Evolutionary conservation across 306 rosid species (phyloP).

Genomic region (Malus sylvestris): DNA sequence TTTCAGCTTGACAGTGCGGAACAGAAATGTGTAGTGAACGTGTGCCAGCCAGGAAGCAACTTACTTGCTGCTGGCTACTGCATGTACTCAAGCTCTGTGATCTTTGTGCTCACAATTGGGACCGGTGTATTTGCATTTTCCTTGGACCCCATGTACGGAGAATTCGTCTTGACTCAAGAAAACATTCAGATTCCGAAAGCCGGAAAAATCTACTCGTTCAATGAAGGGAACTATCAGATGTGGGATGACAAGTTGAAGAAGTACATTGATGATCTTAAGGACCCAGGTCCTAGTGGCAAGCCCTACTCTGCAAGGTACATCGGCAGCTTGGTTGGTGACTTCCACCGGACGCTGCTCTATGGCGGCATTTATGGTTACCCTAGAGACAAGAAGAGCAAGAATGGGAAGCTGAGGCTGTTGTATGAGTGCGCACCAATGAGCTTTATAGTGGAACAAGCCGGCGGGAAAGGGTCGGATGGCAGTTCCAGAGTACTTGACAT

Average conservation of each 20-base stretch:
- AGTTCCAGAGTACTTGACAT: constrained; percentile 81
- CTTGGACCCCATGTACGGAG: constrained; percentile 88
- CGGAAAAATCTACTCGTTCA: constrained; percentile 86
- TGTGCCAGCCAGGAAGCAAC: constrained; percentile 97
- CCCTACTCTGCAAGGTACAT: constrained; percentile 95
- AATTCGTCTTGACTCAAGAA: constrained; percentile 81
- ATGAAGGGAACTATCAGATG: constrained; percentile 89
- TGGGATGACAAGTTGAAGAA: constrained; percentile 95
- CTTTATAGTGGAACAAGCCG: constrained; percentile 93
- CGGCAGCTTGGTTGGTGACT: constrained; percentile 93
- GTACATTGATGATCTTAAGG: constrained; percentile 83
- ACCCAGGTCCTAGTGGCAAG: constrained; percentile 88
- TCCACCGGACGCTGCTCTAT: constrained; percentile 79
- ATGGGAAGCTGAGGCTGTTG: constrained; percentile 89
- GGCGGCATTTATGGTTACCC: constrained; percentile 99
- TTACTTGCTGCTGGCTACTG: constrained; percentile 98
- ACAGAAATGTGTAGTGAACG: constrained; percentile 74
- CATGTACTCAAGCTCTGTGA: constrained; percentile 93
- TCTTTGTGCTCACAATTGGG: constrained; percentile 84
- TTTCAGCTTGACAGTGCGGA: constrained; percentile 57
- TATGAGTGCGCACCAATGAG: constrained; percentile 99
- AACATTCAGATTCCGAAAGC: constrained; percentile 72
- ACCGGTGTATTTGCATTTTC: constrained; percentile 75
- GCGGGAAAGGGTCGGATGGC: constrained; percentile 97
- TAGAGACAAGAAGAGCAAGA: constrained; percentile 88